Base-by-base conservation (phyloP, 2,329 filamentous ascomycete genomes). In the Fusarium acutatum region DNA sequence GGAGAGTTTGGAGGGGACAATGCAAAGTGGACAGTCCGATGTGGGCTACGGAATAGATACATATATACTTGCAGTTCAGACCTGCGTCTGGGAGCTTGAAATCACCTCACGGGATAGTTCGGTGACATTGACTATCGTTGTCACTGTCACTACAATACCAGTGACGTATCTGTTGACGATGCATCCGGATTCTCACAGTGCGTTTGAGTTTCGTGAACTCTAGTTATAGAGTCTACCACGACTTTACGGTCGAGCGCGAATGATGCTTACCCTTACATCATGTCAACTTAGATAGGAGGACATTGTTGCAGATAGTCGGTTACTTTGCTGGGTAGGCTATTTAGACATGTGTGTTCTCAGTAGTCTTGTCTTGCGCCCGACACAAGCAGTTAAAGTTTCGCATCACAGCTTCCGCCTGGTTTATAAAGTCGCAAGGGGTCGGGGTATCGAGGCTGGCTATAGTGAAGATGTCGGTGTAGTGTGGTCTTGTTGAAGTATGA, bases 81-180 rank as follows among this genome's bases (percentile, higher is more conserved):
- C 24, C 18, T 14, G 18, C 12, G 5, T 0, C 28, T 18, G 12
- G 2, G 5, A n/a, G 46, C 15, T 7, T 18, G 17, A 0, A 18
- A n/a, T 32, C 28, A 13, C 5, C 7, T 32, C 15, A 24, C 15
- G 18, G 8, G 5, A 10, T 14, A 24, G 1, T 11, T 10, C 8
- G 8, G 28, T 13, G 20, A 34, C 12, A 5, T 7, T 7, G 12
- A 7, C 12, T 18, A 34, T 20, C 17, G 22, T 20, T 34, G 17
- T 24, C 8, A 11, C 30, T 34, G 6, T 20, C 12, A 7, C 8
- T 24, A 6, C 30, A 24, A 6, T 20, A 14, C 12, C n/a, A 17
- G 11, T 8, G 11, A n/a, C 12, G 4, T 12, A 20, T 7, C 20
- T 8, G 7, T 5, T 50, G 4, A 2, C 7, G 3, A 8, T 24